Percentiles rank a stretch among this genome's conserved stretches.
Conservation (phyloP, 2,329 filamentous ascomycete genomes). For the Aureobasidium leucospermi region DNA sequence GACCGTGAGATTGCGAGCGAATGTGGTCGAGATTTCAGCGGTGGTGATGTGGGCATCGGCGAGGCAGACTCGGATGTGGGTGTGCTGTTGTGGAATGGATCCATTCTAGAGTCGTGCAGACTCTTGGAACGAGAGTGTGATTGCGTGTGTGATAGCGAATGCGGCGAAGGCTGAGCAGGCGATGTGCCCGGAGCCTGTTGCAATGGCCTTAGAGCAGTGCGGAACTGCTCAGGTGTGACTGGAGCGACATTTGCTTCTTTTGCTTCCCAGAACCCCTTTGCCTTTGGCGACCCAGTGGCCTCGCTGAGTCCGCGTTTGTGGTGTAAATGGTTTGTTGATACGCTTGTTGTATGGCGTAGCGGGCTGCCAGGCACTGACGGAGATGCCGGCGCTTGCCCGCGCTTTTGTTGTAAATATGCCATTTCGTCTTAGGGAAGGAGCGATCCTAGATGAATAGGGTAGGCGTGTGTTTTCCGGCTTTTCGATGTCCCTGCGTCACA, state of each 20-base stretch:
- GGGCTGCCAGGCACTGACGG: background rate
- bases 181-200: slow-evolving; percentile 16
- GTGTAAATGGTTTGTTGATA: background rate
- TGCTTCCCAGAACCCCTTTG: slow-evolving; percentile 12
- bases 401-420: slow-evolving; percentile 7
- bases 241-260: slow-evolving; percentile 8
- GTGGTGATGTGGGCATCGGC: slow-evolving; percentile 21
- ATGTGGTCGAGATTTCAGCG: slow-evolving; percentile 22
- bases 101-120: slow-evolving; percentile 11
- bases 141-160: slow-evolving; percentile 9
- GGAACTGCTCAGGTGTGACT: slow-evolving; percentile 15
- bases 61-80: slow-evolving; percentile 18
- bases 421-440: slow-evolving; percentile 2
- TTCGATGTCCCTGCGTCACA: background rate
- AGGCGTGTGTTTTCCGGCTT: background rate
- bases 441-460: background rate
- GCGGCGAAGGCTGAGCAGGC: slow-evolving; percentile 1
- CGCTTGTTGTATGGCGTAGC: slow-evolving; percentile 1
- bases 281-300: slow-evolving; percentile 6
- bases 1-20: slow-evolving; percentile 27
- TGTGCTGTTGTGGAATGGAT: slow-evolving; percentile 12
- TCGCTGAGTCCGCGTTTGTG: slow-evolving; percentile 15
- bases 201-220: slow-evolving; percentile 15
- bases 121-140: slow-evolving; percentile 16
- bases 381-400: slow-evolving; percentile 6